Percentiles rank a stretch among this genome's conserved stretches.
Evolutionary conservation across 202 grass and related monocot species (phyloP).

Genomic region (Setaria italica): DNA sequence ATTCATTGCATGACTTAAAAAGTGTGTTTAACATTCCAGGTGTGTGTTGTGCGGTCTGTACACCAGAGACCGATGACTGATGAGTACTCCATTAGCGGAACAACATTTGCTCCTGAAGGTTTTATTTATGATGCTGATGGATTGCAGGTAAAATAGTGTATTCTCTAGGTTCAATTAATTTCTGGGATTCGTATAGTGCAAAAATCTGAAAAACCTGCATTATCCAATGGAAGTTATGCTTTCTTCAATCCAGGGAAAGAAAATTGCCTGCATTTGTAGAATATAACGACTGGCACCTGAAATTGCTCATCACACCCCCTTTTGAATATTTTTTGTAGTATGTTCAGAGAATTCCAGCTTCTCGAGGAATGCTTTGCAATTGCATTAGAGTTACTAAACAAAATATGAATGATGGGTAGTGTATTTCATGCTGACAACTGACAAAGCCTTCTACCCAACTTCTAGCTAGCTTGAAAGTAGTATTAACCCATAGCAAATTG

Average conservation of each 20-base stretch:
- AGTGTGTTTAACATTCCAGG: slow-evolving; percentile 57
- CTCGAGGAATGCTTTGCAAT: slow-evolving; percentile 24
- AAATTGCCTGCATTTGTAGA: background rate
- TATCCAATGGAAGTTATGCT: slow-evolving; percentile 37
- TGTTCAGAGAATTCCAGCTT: background rate
- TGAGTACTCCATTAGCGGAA: slow-evolving; percentile 88
- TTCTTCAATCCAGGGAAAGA: slow-evolving; percentile 15
- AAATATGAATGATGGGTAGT: slow-evolving; percentile 2
- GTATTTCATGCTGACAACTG: slow-evolving; percentile 7
- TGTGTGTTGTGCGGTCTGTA: slow-evolving; percentile 91
- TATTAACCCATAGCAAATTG: background rate
- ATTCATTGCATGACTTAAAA: slow-evolving; percentile 31
- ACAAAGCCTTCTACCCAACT: slow-evolving; percentile 32
- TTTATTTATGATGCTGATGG: slow-evolving; percentile 86
- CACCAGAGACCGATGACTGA: slow-evolving; percentile 85
- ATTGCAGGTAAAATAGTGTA: slow-evolving; percentile 67
- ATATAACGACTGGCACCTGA: slow-evolving; percentile 15
- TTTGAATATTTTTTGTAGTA: slow-evolving; percentile 20
- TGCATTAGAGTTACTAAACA: slow-evolving; percentile 22
- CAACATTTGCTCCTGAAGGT: slow-evolving; percentile 96
- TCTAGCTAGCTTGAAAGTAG: slow-evolving; percentile 8
- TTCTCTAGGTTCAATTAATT: slow-evolving; percentile 34
- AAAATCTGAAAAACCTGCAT: slow-evolving; percentile 31
- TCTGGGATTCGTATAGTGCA: slow-evolving; percentile 35
- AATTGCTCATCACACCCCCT: slow-evolving; percentile 24